Evolutionary conservation across 139 green algal genomes (phyloP), one percentile per base, ranked within the genome.

Genomic region (Chlamydomonas sp.): DNA sequence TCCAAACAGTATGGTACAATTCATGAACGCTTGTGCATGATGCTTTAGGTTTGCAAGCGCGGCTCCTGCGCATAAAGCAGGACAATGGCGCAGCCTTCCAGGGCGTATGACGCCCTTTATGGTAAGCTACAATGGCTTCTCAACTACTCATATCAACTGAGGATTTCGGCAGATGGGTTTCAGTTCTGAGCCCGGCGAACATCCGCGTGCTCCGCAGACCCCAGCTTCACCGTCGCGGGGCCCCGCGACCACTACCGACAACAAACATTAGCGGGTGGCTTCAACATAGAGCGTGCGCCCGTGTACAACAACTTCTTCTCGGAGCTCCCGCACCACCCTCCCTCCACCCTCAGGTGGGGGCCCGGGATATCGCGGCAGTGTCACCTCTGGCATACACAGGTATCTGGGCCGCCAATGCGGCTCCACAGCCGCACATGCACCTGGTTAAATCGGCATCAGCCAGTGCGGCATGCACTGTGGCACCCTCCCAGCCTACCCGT

Each of bases 241-340:
- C 79, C 92, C 1, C 81, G 93, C 14, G 95, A 97, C 83, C 94
- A 97, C 83, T 96, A 96, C 80, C 89, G 92, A 5, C 92, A 96
- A 60, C 93, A 96, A 87, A 87, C 79, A 2, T 76, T 92, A 6
- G 90, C 87, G 59, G 93, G 91, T 8, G 93, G 94, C 10, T 95
- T 96, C 71, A 80, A 84, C 16, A 60, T 97, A 1, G 92, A 94
- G 63, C 78, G 87, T 2, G 88, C 93, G 0, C 92, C 93, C 14
- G 85, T 96, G 57, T 96, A 94, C 86, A 80, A 92, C 20, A 96
- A 95, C 79, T 91, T 96, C 57, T 96, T 95, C 78, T 95, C 90
- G 3, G 92, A 95, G 77, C 83, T 97, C 4, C 84, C 91, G 20
- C 93, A 96, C 76, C 84, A 94, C 62, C 94, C 94, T 9, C 63